Percentiles rank a stretch among this genome's conserved stretches.
Evolutionary conservation across 2,329 filamentous ascomycete genomes (phyloP).

Genomic region (Cladophialophora bantiana): DNA sequence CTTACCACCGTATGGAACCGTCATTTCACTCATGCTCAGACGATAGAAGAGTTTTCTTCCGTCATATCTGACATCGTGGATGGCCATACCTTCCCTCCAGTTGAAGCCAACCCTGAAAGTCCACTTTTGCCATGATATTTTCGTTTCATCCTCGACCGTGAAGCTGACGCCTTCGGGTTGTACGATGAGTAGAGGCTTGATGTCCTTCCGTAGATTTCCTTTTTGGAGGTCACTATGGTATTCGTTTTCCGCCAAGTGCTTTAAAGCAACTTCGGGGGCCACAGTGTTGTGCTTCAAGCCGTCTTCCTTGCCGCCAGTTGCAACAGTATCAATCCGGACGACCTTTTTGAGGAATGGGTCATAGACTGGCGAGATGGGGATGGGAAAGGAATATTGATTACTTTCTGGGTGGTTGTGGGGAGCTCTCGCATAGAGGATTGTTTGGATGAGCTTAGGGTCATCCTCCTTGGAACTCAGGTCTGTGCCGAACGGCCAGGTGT

Average conservation of each 20-base stretch:
- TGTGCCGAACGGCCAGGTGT: too few relatives aligned
- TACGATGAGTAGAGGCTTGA: conserved; percentile 47
- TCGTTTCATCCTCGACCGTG: conserved; percentile 41
- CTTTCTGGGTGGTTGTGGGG: too few relatives aligned
- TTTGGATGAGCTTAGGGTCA: too few relatives aligned
- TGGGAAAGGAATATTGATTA: too few relatives aligned
- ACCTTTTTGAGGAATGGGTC: too few relatives aligned
- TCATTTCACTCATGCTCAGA: conserved; percentile 53
- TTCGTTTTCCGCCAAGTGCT: background rate
- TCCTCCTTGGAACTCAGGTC: too few relatives aligned
- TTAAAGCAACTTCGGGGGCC: too few relatives aligned
- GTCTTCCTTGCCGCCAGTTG: too few relatives aligned
- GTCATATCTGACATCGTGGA: conserved; percentile 52
- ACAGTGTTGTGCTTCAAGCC: too few relatives aligned
- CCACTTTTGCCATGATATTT: conserved; percentile 54
- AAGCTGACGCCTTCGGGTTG: conserved; percentile 50
- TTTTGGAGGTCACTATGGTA: background rate
- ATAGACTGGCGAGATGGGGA: too few relatives aligned
- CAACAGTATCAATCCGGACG: too few relatives aligned
- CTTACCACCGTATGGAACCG: conserved; percentile 53
- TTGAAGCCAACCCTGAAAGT: conserved; percentile 54
- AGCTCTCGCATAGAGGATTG: too few relatives aligned
- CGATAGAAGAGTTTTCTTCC: conserved; percentile 52
- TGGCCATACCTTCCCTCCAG: conserved; percentile 53
- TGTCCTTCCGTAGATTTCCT: conserved; percentile 42